Conservation (phyloP, 75 land plant species). For the Ceratopteris richardii region DNA sequence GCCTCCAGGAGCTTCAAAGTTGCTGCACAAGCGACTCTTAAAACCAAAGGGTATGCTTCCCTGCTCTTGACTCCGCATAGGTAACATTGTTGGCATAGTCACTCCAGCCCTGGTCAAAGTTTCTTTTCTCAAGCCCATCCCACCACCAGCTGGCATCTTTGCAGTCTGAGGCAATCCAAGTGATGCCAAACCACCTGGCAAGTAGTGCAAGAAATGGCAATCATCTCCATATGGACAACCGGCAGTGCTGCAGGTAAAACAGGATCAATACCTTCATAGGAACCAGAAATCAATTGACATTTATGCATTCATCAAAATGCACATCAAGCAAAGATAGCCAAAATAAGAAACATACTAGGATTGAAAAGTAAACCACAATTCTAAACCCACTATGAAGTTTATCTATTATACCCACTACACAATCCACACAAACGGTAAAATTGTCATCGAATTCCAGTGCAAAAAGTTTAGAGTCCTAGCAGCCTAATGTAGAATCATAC, state of each 20-base stretch:
- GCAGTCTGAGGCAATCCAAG: slow-evolving; percentile 27
- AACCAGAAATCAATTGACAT: too few species aligned
- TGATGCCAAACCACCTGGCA: slow-evolving; percentile 66
- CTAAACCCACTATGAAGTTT: too few species aligned
- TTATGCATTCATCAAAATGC: too few species aligned
- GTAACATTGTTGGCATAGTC: neutral
- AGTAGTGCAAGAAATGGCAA: slow-evolving; percentile 83
- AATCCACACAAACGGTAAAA: too few species aligned
- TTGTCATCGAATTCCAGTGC: too few species aligned
- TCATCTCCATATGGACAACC: slow-evolving; percentile 95
- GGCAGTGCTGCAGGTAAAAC: slow-evolving; percentile 58
- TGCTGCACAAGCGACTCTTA: slow-evolving; percentile 58
- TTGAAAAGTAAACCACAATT: too few species aligned
- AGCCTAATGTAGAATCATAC: too few species aligned
- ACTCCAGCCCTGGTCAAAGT: slow-evolving; percentile 2
- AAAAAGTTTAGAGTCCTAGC: too few species aligned
- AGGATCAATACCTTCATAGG: too few species aligned
- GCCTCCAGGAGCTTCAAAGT: slow-evolving; percentile 48
- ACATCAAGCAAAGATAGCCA: too few species aligned
- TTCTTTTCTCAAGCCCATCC: neutral
- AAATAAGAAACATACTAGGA: too few species aligned
- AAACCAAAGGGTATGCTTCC: slow-evolving; percentile 17
- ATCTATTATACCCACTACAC: too few species aligned
- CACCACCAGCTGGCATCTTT: neutral
- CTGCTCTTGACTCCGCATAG: slow-evolving; percentile 21